Conservation (phyloP, 2,329 filamentous ascomycete genomes). For the Neodidymelliopsis sp. region DNA sequence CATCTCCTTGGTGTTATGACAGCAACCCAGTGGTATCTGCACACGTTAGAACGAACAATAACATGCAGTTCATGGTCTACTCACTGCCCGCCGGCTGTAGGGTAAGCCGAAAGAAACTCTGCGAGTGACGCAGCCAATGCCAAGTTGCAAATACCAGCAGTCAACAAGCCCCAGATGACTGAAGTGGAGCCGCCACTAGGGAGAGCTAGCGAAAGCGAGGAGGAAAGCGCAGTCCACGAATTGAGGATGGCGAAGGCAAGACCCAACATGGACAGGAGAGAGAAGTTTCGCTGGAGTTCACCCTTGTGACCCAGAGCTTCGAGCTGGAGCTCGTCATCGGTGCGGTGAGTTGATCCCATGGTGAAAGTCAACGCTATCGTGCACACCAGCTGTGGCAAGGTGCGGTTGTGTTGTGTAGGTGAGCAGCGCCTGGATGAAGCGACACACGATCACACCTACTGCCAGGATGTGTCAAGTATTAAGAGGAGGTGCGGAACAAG, state of each 20-base stretch:
- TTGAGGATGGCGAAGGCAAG: slow-evolving; percentile 70
- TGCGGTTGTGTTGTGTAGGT: neutral
- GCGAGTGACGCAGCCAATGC: slow-evolving; percentile 73
- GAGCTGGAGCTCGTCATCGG: slow-evolving; percentile 47
- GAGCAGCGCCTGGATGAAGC: neutral
- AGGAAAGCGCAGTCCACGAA: slow-evolving; percentile 68
- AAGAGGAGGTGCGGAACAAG: slow-evolving; percentile 5
- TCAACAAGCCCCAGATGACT: slow-evolving; percentile 73
- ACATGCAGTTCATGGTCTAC: neutral
- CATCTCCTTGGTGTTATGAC: slow-evolving; percentile 67
- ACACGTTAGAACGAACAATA: slow-evolving; percentile 49
- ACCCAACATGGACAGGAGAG: slow-evolving; percentile 66
- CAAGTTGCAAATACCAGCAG: slow-evolving; percentile 68
- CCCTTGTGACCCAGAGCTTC: slow-evolving; percentile 62
- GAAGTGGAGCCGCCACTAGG: slow-evolving; percentile 74
- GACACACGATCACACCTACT: neutral
- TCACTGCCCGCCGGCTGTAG: slow-evolving; percentile 52
- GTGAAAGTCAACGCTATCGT: slow-evolving; percentile 12
- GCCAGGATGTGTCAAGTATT: neutral
- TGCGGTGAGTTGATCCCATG: slow-evolving; percentile 30
- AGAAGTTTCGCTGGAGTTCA: slow-evolving; percentile 66
- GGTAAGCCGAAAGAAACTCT: slow-evolving; percentile 74
- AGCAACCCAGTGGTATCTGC: slow-evolving; percentile 73
- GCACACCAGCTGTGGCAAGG: neutral
- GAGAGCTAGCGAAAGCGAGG: slow-evolving; percentile 67